Conservation (phyloP, 768 basidiomycete genomes). For the Mycena rebaudengoi region DNA sequence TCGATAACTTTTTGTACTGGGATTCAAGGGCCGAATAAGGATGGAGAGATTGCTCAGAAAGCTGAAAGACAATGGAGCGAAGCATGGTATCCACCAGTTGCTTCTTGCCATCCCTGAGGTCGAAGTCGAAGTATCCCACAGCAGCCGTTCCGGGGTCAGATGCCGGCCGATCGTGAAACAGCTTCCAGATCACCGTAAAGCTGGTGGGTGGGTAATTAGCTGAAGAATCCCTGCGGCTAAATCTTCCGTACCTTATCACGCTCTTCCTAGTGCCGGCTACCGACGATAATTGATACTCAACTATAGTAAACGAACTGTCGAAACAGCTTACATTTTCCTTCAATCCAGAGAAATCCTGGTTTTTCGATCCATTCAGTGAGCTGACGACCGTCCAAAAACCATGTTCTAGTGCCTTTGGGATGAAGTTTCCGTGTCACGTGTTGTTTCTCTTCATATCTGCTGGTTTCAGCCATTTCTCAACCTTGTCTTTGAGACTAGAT, state of each 20-base stretch:
- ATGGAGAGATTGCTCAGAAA: not conserved
- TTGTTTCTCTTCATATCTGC: not conserved
- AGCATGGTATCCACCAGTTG: not conserved
- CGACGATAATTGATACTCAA: not conserved
- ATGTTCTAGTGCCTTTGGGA: not conserved
- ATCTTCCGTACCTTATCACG: not conserved
- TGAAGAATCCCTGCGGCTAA: not conserved
- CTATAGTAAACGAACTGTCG: not conserved
- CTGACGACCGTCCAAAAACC: not conserved
- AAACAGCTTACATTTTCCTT: not conserved
- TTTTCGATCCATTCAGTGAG: constrained; percentile 7
- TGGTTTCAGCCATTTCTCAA: not conserved
- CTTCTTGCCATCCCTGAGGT: not conserved
- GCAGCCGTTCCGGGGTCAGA: not conserved
- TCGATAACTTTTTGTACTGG: not conserved
- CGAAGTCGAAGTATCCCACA: constrained; percentile 4
- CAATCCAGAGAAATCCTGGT: not conserved
- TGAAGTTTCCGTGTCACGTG: not conserved
- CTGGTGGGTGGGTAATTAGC: not conserved
- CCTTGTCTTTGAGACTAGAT: not conserved
- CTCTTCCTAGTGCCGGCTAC: constrained; percentile 2
- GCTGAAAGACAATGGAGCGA: constrained; percentile 1
- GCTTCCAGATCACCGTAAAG: not conserved
- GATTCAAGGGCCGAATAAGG: not conserved
- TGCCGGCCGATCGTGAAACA: not conserved